Evolutionary conservation across 2,329 filamentous ascomycete genomes (phyloP).

Genomic region (Clarireedia monteithiana): DNA sequence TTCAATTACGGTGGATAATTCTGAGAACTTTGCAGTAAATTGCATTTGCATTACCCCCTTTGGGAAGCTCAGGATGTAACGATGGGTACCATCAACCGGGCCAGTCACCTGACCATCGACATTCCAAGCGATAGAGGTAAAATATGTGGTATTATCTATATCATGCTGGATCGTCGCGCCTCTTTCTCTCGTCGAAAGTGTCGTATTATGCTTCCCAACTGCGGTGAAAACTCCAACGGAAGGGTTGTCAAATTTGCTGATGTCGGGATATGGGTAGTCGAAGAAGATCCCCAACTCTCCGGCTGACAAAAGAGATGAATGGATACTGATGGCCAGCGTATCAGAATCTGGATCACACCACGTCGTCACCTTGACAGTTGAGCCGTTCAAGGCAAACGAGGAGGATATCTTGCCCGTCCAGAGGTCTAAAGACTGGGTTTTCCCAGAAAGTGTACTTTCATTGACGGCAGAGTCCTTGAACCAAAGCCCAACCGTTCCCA

Average conservation of each 20-base stretch:
- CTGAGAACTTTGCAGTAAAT: background rate
- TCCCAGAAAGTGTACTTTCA: constrained; percentile 25
- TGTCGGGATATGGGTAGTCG: constrained; percentile 36
- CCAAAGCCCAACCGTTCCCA: constrained; percentile 35
- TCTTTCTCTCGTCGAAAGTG: constrained; percentile 9
- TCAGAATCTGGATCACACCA: constrained; percentile 34
- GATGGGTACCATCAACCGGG: constrained; percentile 13
- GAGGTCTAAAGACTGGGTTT: constrained; percentile 31
- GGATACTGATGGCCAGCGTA: constrained; percentile 31
- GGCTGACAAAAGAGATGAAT: constrained; percentile 30
- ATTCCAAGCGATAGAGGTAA: constrained; percentile 23
- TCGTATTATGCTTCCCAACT: constrained; percentile 33
- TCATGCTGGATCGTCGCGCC: constrained; percentile 32
- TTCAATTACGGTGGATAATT: background rate
- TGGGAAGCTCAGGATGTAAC: constrained; percentile 16
- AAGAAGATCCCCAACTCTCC: constrained; percentile 33
- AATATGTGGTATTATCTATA: constrained; percentile 34
- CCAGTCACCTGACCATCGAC: constrained; percentile 12
- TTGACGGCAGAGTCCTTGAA: constrained; percentile 29
- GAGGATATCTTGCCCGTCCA: constrained; percentile 35
- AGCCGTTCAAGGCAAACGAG: constrained; percentile 29
- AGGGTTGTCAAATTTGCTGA: constrained; percentile 37
- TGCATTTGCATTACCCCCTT: background rate
- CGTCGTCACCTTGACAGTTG: constrained; percentile 31
- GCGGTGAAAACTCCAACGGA: constrained; percentile 36